Base-by-base conservation (phyloP, 1,284 basidiomycete genomes). In the Irpex lacteus region DNA sequence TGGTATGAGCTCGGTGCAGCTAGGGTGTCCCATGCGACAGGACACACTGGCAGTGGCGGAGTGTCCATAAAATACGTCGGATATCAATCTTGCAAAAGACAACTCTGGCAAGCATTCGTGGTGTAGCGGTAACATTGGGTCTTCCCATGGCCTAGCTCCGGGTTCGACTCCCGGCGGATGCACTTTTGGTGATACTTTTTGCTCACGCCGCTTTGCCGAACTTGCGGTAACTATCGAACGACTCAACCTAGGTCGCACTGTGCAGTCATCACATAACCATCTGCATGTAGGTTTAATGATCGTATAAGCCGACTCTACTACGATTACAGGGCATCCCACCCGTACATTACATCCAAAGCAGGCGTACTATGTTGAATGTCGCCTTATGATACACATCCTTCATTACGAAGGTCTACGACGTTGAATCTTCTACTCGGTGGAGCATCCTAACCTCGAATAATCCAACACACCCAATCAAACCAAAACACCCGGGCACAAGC, bases 81-180 rank as follows among this genome's bases (percentile, higher is more conserved):
- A 26, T 56, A 56, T 34, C 26, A 11, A 18, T 4, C 21, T 2
- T 7, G 50, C 8, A 18, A 18, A 52, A n/a, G 15, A 13, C 44
- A 47, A 47, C 9, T 47, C 44, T 13, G 5, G 1, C 13, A 67
- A 59, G 72, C 72, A 71, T 68, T 71, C 68, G 70, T 77, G 76
- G 76, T 75, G 76, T 77, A 77, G 69, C 72, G 76, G 76, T 77
- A 77, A 77, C 76, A 75, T 77, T 75, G 75, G 72, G 74, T 75
- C 74, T 77, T 77, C 76, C 76, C 76, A 76, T 67, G 80, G 80
- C 79, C 80, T 81, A 81, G 82, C 81, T 77, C 81, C 80, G 81
- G 81, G 81, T 82, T 82, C 81, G 82, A 83, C 78, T 83, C 81
- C 81, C 82, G 80, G 82, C 76, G 76, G 77, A 80, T 78, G 81